Percentiles rank a stretch among this genome's conserved stretches.
These are phyloP conservation scores for Colletotrichum paranaense DNA, from an alignment of 2,329 filamentous ascomycete species.

Conservation along the genomic window DNA sequence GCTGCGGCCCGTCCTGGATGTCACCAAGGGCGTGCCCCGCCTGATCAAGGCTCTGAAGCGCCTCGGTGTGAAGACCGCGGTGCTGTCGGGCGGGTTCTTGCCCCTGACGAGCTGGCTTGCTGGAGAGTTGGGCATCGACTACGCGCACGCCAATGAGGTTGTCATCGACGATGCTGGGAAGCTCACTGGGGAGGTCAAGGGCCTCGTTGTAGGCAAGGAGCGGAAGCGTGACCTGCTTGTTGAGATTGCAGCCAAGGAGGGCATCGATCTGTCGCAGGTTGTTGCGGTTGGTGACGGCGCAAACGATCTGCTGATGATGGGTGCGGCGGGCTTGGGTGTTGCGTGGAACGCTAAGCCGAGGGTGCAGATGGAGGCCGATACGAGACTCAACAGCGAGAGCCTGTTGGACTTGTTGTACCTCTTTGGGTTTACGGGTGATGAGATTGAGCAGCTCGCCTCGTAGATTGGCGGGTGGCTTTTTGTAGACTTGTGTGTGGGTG, in stretches of 20 bases:
- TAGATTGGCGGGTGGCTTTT: constrained; percentile 26
- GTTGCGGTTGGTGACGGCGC: constrained; percentile 85
- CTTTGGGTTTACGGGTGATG: constrained; percentile 76
- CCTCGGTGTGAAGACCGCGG: constrained; percentile 87
- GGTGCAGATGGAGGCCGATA: constrained; percentile 82
- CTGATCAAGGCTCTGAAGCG: constrained; percentile 80
- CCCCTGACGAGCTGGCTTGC: constrained; percentile 91
- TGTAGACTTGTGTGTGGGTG: background rate
- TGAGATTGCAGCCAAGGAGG: constrained; percentile 76
- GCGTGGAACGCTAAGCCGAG: constrained; percentile 88
- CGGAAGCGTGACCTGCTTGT: constrained; percentile 78
- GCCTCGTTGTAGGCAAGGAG: constrained; percentile 80
- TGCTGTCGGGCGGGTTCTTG: constrained; percentile 91
- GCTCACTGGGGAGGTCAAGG: constrained; percentile 79
- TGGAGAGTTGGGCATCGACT: constrained; percentile 82
- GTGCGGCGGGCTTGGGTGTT: constrained; percentile 78
- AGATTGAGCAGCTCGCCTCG: constrained; percentile 62
- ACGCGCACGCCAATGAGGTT: constrained; percentile 90
- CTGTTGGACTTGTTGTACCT: constrained; percentile 79
- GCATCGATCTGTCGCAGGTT: constrained; percentile 72
- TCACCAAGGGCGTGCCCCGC: constrained; percentile 83
- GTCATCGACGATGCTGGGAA: constrained; percentile 68
- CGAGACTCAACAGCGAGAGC: constrained; percentile 76
- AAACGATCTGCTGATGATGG: constrained; percentile 86
- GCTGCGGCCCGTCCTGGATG: constrained; percentile 78